Conservation (phyloP, 768 basidiomycete species). For the Phylloporus sp. region DNA sequence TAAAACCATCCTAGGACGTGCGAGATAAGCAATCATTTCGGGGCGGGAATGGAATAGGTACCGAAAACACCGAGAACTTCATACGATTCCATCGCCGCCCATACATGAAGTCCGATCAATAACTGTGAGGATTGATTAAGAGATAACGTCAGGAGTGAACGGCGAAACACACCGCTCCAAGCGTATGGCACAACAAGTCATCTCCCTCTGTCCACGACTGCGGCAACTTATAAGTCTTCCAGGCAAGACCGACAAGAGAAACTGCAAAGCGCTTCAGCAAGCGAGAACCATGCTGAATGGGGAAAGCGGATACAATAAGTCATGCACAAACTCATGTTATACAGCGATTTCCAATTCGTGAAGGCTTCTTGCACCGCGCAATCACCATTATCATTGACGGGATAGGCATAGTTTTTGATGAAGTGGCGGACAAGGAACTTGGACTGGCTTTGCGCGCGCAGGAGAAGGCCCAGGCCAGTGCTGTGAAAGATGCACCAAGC, state of each 20-base stretch:
- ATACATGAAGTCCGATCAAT: conserved; percentile 82
- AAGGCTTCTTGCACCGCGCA: conserved; percentile 92
- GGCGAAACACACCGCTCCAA: conserved; percentile 67
- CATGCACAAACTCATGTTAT: conserved; percentile 93
- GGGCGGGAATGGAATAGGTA: conserved; percentile 29
- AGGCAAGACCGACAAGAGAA: conserved; percentile 80
- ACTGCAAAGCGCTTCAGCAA: conserved; percentile 40
- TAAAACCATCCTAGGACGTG: conserved; percentile 85
- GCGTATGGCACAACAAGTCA: conserved; percentile 80
- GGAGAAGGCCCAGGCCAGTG: conserved; percentile 78
- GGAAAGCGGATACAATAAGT: conserved; percentile 68
- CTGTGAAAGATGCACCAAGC: conserved; percentile 86
- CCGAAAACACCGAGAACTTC: conserved; percentile 94
- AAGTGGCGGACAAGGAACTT: conserved; percentile 94
- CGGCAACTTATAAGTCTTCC: conserved; percentile 86
- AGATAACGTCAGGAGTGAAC: neutral
- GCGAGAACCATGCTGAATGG: neutral
- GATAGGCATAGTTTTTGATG: conserved; percentile 91
- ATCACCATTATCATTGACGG: conserved; percentile 59
- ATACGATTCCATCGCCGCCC: conserved; percentile 87
- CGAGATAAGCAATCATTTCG: conserved; percentile 1
- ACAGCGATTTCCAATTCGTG: conserved; percentile 89
- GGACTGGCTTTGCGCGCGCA: conserved; percentile 78
- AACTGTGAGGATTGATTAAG: conserved; percentile 43
- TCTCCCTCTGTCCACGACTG: conserved; percentile 84